phyloP scores from a whole-genome alignment of 73 alveolate genomes.

The Tetrahymena elliotti region DNA sequence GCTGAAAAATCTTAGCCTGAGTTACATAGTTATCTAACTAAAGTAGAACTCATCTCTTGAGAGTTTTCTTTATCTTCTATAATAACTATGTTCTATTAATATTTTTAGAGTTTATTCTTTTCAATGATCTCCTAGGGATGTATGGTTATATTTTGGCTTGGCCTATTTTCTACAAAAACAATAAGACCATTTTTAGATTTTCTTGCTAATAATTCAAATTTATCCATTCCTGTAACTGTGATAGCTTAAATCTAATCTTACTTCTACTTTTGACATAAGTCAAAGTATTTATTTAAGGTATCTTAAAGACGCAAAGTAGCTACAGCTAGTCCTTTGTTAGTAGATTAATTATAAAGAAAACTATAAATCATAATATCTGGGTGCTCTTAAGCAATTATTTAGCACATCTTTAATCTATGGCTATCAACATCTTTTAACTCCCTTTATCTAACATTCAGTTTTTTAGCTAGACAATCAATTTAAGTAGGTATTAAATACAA shows the following conservation, averaged over 20 bases:
- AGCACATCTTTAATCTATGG: background rate
- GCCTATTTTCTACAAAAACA: background rate
- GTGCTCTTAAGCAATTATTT: background rate
- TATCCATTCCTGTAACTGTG: background rate
- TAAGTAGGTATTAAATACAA: background rate
- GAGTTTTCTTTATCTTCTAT: background rate
- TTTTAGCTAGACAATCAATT: background rate
- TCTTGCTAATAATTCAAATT: background rate
- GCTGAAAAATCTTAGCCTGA: background rate
- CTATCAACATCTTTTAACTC: background rate
- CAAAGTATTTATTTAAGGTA: background rate
- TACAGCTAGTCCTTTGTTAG: background rate
- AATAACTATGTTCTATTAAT: background rate
- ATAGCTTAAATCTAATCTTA: background rate
- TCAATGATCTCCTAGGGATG: background rate
- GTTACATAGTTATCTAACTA: background rate
- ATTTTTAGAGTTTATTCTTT: background rate
- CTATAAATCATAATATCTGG: background rate
- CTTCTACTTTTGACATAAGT: background rate
- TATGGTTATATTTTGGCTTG: background rate
- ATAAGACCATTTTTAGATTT: background rate
- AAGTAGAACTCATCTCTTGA: background rate
- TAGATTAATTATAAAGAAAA: background rate
- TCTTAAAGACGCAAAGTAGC: background rate
- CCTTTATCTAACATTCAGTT: background rate